Evolutionary conservation across 345 rosid species (phyloP).

Genomic region (Gossypium mustelinum): DNA sequence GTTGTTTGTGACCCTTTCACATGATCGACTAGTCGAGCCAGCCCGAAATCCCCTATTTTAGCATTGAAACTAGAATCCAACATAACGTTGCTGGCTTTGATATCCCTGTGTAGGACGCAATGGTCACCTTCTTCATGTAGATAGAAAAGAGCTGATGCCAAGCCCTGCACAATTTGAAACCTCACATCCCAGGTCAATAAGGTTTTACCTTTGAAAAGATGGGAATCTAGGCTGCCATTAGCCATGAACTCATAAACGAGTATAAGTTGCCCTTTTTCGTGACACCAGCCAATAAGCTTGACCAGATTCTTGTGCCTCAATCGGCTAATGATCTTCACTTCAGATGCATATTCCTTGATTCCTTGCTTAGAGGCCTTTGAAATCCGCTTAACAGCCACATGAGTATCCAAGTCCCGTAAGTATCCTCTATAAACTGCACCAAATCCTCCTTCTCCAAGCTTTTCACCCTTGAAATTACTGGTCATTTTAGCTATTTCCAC

Average conservation of each 20-base stretch:
- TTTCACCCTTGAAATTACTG: constrained; percentile 6
- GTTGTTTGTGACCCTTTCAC: constrained; percentile 12
- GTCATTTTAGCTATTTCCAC: constrained; percentile 14
- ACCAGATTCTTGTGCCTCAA: constrained; percentile 48
- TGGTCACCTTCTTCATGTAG: not conserved
- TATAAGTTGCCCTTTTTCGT: constrained; percentile 25
- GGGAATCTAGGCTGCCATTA: constrained; percentile 16
- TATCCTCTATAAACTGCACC: constrained; percentile 23
- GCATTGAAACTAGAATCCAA: constrained; percentile 26
- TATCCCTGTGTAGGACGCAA: not conserved
- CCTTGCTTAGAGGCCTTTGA: constrained; percentile 20
- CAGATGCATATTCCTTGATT: constrained; percentile 21
- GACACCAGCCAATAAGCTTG: constrained; percentile 47
- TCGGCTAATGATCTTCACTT: constrained; percentile 25
- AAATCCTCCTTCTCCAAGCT: constrained; percentile 29
- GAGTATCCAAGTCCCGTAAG: not conserved
- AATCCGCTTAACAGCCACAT: constrained; percentile 23
- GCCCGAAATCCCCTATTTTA: constrained; percentile 38
- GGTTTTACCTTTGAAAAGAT: constrained; percentile 19
- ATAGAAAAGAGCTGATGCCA: too few relatives aligned
- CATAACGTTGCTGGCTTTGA: not conserved
- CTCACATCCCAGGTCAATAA: constrained; percentile 26
- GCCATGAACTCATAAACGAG: constrained; percentile 18
- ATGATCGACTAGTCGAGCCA: constrained; percentile 28
- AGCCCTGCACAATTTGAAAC: not conserved